Conservation (phyloP, 805 yeast genomes). For the Yamadazyma akitaensis region DNA sequence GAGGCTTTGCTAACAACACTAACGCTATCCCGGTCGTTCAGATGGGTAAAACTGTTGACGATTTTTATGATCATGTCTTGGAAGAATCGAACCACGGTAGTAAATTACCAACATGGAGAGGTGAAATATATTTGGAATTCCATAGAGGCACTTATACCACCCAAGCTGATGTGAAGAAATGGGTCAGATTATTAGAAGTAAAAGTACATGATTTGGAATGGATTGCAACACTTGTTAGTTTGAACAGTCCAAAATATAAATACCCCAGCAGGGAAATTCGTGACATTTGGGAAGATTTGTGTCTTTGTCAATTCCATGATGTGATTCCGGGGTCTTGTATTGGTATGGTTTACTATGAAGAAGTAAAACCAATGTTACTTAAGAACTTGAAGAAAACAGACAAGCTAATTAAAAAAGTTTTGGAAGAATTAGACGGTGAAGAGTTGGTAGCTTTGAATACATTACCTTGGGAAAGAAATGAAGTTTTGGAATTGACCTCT, state of each 20-base stretch:
- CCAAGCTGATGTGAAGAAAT: constrained; percentile 80
- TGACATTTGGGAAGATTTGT: constrained; percentile 80
- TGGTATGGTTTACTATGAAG: constrained; percentile 80
- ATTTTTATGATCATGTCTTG: constrained; percentile 68
- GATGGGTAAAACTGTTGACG: constrained; percentile 74
- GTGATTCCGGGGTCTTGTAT: constrained; percentile 97
- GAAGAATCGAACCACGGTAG: constrained; percentile 61
- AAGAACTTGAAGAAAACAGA: constrained; percentile 53
- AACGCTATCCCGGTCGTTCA: constrained; percentile 86
- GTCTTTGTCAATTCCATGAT: constrained; percentile 93
- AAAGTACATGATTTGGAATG: constrained; percentile 83
- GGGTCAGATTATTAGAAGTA: constrained; percentile 73
- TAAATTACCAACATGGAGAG: constrained; percentile 81
- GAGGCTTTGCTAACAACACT: constrained; percentile 80
- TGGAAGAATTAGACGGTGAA: constrained; percentile 19
- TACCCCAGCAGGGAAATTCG: constrained; percentile 73
- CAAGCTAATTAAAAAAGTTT: constrained; percentile 49
- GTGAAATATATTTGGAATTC: constrained; percentile 90
- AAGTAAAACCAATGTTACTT: constrained; percentile 75
- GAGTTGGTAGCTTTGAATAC: constrained; percentile 43
- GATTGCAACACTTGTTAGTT: constrained; percentile 73
- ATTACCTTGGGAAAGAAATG: constrained; percentile 60
- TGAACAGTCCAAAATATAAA: constrained; percentile 47
- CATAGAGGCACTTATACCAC: constrained; percentile 97
- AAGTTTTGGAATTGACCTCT: constrained; percentile 36